Conservation (phyloP, 495 filamentous ascomycete genomes). For the Trypethelium eluteriae region DNA sequence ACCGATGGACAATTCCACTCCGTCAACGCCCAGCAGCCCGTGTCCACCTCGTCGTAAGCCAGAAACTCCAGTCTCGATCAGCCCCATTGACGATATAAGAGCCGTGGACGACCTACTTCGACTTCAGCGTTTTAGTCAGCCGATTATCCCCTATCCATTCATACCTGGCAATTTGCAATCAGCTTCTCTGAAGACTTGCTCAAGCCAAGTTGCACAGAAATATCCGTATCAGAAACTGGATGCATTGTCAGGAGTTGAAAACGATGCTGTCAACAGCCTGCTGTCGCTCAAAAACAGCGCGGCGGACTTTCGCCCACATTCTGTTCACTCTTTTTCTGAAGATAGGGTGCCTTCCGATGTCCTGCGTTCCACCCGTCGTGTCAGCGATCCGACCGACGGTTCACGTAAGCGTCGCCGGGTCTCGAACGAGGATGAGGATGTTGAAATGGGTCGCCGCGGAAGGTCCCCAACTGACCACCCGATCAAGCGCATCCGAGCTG, state of each 20-base stretch:
- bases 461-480: background rate
- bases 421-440: background rate
- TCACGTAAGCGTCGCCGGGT: background rate
- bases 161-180: background rate
- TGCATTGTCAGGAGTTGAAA: background rate
- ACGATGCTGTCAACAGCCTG: background rate
- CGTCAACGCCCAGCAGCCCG: background rate
- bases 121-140: background rate
- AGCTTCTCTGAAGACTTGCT: background rate
- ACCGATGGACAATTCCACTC: background rate
- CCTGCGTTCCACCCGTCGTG: too few species aligned
- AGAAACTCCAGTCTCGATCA: background rate
- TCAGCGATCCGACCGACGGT: background rate
- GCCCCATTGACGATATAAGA: background rate
- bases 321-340: background rate
- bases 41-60: background rate
- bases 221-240: background rate
- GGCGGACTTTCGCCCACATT: background rate
- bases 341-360: too few species aligned
- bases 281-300: background rate
- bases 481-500: background rate
- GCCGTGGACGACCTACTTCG: background rate
- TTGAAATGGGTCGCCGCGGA: background rate
- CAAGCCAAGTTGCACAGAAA: background rate
- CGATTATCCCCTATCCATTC: background rate